Conservation (phyloP, 768 basidiomycete species). For the Filobasidium floriforme region DNA sequence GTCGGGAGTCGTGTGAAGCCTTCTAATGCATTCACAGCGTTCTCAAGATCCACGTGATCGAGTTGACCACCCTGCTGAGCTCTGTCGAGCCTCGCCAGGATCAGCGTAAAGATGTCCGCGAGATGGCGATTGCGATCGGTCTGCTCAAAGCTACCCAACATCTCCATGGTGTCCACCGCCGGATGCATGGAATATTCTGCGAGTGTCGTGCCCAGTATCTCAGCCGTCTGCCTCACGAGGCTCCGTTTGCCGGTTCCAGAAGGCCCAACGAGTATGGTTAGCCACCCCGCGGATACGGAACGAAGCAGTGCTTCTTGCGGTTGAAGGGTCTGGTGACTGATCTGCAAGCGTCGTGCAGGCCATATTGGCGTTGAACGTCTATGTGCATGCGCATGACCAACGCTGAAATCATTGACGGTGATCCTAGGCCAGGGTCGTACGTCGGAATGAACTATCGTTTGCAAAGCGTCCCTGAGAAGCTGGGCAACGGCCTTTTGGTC, state of each 20-base stretch:
- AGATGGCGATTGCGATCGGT: slow-evolving; percentile 50
- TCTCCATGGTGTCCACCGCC: slow-evolving; percentile 85
- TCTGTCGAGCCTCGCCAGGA: neutral
- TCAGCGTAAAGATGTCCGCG: neutral
- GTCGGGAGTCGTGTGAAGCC: slow-evolving; percentile 5
- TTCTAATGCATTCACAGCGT: neutral
- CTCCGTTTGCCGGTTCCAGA: slow-evolving; percentile 70
- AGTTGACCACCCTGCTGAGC: neutral
- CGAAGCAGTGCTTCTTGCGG: slow-evolving; percentile 67
- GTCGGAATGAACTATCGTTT: slow-evolving; percentile 49
- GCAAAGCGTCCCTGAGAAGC: slow-evolving; percentile 44
- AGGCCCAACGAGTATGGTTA: slow-evolving; percentile 76
- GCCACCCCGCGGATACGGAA: slow-evolving; percentile 69
- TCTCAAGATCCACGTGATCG: neutral
- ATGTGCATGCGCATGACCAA: slow-evolving; percentile 57
- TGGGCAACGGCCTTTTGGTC: slow-evolving; percentile 53
- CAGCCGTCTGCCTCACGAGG: slow-evolving; percentile 62
- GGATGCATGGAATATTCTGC: slow-evolving; percentile 71
- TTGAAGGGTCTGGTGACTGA: slow-evolving; percentile 59
- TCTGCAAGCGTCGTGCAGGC: slow-evolving; percentile 46
- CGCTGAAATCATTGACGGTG: slow-evolving; percentile 49
- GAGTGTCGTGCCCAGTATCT: slow-evolving; percentile 60
- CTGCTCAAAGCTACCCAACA: slow-evolving; percentile 93
- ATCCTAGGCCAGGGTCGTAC: slow-evolving; percentile 39
- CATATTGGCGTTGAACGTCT: slow-evolving; percentile 40